A percentile compares a stretch with the other conserved stretches of the same genome.
Evolutionary conservation across 352 stramenopile species (phyloP).

Genomic region (Globisporangium irregulare): DNA sequence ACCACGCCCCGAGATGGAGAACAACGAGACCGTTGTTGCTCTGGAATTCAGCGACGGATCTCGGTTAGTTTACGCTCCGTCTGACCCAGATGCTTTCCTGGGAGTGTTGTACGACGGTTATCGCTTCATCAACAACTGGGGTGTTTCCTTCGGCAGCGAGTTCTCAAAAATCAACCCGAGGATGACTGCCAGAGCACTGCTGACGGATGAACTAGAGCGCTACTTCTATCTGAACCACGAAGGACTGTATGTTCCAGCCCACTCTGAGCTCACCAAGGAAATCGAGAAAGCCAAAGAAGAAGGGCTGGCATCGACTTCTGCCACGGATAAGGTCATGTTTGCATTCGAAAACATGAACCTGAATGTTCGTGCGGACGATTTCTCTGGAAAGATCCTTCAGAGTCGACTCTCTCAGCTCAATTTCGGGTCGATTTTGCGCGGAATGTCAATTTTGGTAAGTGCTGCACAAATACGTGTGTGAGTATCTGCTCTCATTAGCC

Average conservation of each 20-base stretch:
- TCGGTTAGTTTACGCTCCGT: constrained; percentile 56
- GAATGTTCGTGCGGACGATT: constrained; percentile 65
- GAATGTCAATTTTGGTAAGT: constrained; percentile 63
- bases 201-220: constrained; percentile 50
- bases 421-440: constrained; percentile 47
- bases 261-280: constrained; percentile 50
- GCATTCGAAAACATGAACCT: constrained; percentile 71
- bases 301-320: constrained; percentile 32
- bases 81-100: constrained; percentile 57
- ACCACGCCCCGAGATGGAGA: constrained; percentile 25
- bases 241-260: constrained; percentile 54
- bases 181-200: constrained; percentile 47
- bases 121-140: constrained; percentile 54
- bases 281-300: constrained; percentile 57
- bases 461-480: neutral
- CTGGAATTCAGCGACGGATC: constrained; percentile 68
- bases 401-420: constrained; percentile 52
- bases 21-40: constrained; percentile 39
- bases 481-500: neutral
- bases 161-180: constrained; percentile 67
- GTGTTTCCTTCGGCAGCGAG: constrained; percentile 56
- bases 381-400: constrained; percentile 42
- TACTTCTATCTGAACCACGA: constrained; percentile 61
- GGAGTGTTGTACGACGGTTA: constrained; percentile 71
- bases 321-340: constrained; percentile 64